phyloP scores from a whole-genome alignment of 306 rosid species.

The Arachis stenosperma region DNA sequence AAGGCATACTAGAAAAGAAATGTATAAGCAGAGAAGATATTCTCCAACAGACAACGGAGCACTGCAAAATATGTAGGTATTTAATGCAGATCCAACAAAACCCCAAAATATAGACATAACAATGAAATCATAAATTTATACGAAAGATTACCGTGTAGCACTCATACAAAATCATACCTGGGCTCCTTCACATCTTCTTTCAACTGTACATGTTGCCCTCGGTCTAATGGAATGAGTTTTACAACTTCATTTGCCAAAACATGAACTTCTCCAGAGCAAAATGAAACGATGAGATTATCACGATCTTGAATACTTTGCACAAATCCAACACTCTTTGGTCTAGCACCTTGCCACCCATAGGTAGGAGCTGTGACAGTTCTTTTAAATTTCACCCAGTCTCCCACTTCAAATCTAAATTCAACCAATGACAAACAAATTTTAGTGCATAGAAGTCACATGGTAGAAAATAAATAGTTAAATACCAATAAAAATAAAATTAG shows the following conservation, averaged over 20 bases:
- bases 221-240: slow-evolving; percentile 90
- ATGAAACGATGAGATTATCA: slow-evolving; percentile 79
- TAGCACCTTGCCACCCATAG: slow-evolving; percentile 93
- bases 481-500: slow-evolving; percentile 34
- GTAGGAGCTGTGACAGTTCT: slow-evolving; percentile 77
- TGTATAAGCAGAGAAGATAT: background rate
- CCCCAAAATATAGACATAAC: background rate
- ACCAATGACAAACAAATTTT: slow-evolving; percentile 25
- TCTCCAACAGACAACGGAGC: background rate
- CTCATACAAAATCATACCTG: slow-evolving; percentile 55
- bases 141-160: background rate
- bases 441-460: slow-evolving; percentile 30
- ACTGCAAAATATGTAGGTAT: slow-evolving; percentile 9
- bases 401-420: slow-evolving; percentile 74
- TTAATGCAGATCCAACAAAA: background rate
- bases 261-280: slow-evolving; percentile 93
- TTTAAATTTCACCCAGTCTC: slow-evolving; percentile 94
- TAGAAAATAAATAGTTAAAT: background rate
- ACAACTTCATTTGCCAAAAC: slow-evolving; percentile 83
- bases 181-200: slow-evolving; percentile 90
- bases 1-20: background rate
- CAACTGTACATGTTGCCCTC: slow-evolving; percentile 96
- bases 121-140: background rate
- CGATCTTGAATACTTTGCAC: slow-evolving; percentile 83
- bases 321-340: slow-evolving; percentile 86